These are phyloP conservation scores for Asterella californica DNA, from an alignment of 225 moss, liverwort and hornwort species.

Conservation along the genomic window DNA sequence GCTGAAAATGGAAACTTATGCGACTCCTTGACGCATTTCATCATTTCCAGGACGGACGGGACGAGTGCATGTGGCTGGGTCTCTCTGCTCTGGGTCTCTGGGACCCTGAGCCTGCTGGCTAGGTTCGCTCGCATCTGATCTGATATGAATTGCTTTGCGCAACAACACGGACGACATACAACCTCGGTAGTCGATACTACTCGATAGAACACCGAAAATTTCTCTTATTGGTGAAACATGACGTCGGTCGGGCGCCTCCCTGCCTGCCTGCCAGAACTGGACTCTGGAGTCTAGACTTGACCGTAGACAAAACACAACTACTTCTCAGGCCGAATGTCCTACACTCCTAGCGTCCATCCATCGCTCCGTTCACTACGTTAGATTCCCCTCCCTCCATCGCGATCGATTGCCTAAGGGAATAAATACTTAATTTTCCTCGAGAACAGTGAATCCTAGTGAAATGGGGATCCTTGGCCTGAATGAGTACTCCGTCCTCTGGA, in stretches of 20 bases:
- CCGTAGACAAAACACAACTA: not conserved
- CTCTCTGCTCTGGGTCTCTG: no score
- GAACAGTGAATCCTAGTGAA: not conserved
- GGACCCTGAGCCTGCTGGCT: not conserved
- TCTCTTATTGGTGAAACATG: conserved; percentile 1
- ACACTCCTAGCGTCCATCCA: not conserved
- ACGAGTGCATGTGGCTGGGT: no score
- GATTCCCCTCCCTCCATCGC: not conserved
- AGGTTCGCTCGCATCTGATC: not conserved
- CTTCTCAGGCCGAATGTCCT: not conserved
- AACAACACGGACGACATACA: no score
- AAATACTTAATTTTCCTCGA: not conserved
- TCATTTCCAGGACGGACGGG: not conserved
- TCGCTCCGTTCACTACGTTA: not conserved
- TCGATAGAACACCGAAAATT: not conserved
- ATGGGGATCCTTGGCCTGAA: not conserved
- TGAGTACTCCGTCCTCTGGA: not conserved
- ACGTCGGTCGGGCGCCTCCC: not conserved
- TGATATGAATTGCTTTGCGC: no score
- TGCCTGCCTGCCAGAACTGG: no score
- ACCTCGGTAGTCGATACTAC: no score
- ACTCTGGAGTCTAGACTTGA: not conserved
- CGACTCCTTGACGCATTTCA: not conserved
- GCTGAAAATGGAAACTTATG: not conserved
- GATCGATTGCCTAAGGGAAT: not conserved